These are phyloP conservation scores for Yarrowia hollandica DNA, from an alignment of 805 yeast genomes.

Conservation along the genomic window DNA sequence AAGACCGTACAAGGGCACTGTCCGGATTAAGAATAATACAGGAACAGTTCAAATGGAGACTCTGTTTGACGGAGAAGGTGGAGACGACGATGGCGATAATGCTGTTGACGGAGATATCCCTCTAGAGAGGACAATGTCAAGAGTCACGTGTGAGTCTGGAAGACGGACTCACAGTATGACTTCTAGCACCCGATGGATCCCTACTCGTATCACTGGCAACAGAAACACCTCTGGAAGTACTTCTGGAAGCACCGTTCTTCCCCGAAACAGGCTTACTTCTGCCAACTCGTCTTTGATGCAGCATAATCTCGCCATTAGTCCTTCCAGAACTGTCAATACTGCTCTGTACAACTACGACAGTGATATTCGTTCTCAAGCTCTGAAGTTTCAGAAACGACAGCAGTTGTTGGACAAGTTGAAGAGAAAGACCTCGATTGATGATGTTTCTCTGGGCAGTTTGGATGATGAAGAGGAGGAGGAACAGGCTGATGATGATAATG, in stretches of 20 bases:
- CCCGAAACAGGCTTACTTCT: slow-evolving; percentile 4
- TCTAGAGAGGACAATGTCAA: slow-evolving; percentile 2
- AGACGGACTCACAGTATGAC: slow-evolving; percentile 3
- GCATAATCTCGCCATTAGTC: slow-evolving; percentile 6
- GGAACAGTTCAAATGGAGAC: slow-evolving; percentile 20
- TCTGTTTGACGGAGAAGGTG: neutral
- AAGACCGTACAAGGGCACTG: slow-evolving; percentile 38
- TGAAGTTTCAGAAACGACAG: slow-evolving; percentile 15
- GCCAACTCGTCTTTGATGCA: slow-evolving; percentile 22
- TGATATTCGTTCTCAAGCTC: slow-evolving; percentile 11
- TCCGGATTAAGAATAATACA: slow-evolving; percentile 30
- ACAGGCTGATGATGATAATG: slow-evolving; percentile 5
- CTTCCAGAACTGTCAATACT: slow-evolving; percentile 14
- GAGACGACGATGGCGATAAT: neutral
- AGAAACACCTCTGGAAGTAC: neutral
- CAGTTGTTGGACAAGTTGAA: slow-evolving; percentile 15
- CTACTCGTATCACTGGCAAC: slow-evolving; percentile 4
- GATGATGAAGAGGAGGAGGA: slow-evolving; percentile 20
- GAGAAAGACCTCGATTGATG: slow-evolving; percentile 10
- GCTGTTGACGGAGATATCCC: slow-evolving; percentile 7
- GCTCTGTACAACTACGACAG: slow-evolving; percentile 16
- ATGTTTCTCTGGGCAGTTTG: slow-evolving; percentile 16
- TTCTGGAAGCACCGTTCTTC: neutral
- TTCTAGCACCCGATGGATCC: slow-evolving; percentile 13
- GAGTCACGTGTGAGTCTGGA: slow-evolving; percentile 13